A percentile compares a stretch with the other conserved stretches of the same genome.
These are phyloP conservation scores for Trichoderma parareesei DNA, from an alignment of 495 filamentous ascomycete genomes.

Conservation along the genomic window DNA sequence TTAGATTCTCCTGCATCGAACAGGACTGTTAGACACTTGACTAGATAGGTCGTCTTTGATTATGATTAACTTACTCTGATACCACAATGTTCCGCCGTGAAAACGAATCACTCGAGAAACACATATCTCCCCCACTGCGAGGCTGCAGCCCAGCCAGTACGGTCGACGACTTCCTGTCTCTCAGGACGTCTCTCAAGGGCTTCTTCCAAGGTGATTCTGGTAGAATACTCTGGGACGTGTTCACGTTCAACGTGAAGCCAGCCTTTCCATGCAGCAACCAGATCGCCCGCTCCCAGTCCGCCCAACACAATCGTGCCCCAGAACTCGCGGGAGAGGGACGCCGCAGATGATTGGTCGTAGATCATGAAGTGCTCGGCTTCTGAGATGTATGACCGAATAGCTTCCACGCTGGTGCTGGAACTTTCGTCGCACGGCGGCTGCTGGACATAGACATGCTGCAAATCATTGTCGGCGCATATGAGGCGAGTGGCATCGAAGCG, in stretches of 20 bases:
- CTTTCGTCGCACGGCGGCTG: constrained; percentile 16
- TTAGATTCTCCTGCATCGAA: background rate
- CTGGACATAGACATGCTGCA: constrained; percentile 36
- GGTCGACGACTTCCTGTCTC: constrained; percentile 33
- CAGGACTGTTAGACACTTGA: background rate
- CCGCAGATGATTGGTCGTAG: constrained; percentile 28
- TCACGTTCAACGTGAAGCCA: constrained; percentile 41
- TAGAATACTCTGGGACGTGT: constrained; percentile 39
- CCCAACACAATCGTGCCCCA: constrained; percentile 42
- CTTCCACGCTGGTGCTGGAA: constrained; percentile 6
- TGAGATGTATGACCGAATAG: constrained; percentile 22
- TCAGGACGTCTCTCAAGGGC: constrained; percentile 42
- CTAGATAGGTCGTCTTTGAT: background rate
- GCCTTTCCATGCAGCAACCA: constrained; percentile 38
- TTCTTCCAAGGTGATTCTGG: constrained; percentile 46
- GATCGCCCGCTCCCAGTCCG: constrained; percentile 24
- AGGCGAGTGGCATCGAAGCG: constrained; percentile 58
- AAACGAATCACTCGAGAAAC: constrained; percentile 5
- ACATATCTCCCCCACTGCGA: constrained; percentile 20
- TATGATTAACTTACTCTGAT: background rate
- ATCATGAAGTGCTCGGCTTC: constrained; percentile 40
- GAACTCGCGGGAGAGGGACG: constrained; percentile 29
- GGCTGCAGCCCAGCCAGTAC: constrained; percentile 25
- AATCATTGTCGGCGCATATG: constrained; percentile 15
- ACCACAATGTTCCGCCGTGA: background rate